Conservation (phyloP, 768 basidiomycete genomes). For the Termitomyces sp. region DNA sequence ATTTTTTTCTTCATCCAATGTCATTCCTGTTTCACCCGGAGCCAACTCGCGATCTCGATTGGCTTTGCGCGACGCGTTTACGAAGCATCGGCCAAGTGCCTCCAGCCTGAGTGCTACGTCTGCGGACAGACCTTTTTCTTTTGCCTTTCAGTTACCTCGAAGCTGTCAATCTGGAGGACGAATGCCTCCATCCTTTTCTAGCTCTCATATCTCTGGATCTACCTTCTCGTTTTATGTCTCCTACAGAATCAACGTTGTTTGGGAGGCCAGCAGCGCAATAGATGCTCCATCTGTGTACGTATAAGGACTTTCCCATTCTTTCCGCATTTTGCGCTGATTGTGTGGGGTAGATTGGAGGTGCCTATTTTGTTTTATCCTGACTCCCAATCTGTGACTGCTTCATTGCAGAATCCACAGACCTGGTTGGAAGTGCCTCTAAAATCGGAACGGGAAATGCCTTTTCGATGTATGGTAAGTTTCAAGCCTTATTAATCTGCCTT, state of each 20-base stretch:
- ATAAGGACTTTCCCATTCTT: neutral
- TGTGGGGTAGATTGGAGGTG: slow-evolving; percentile 47
- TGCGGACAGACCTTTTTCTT: slow-evolving; percentile 37
- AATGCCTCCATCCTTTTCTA: slow-evolving; percentile 54
- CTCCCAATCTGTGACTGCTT: slow-evolving; percentile 48
- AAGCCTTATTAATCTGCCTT: neutral
- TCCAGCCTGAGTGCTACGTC: slow-evolving; percentile 26
- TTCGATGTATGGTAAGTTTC: slow-evolving; percentile 57
- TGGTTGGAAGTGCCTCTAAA: slow-evolving; percentile 69
- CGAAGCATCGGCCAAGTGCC: slow-evolving; percentile 39
- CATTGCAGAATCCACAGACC: slow-evolving; percentile 33
- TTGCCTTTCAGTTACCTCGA: slow-evolving; percentile 52
- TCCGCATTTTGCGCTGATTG: slow-evolving; percentile 5
- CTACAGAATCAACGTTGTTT: slow-evolving; percentile 51
- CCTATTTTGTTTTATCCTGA: slow-evolving; percentile 61
- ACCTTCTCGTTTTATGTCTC: slow-evolving; percentile 32
- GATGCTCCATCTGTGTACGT: slow-evolving; percentile 46
- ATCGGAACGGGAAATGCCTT: slow-evolving; percentile 56
- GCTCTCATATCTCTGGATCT: slow-evolving; percentile 23
- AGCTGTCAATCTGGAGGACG: slow-evolving; percentile 46
- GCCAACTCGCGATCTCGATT: slow-evolving; percentile 26
- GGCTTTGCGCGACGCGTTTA: slow-evolving; percentile 38
- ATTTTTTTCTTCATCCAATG: slow-evolving; percentile 43
- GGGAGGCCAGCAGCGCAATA: slow-evolving; percentile 47
- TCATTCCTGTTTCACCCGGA: slow-evolving; percentile 32